Evolutionary conservation across 1,139 yeast genomes (phyloP).

Genomic region (Pichia sp.): DNA sequence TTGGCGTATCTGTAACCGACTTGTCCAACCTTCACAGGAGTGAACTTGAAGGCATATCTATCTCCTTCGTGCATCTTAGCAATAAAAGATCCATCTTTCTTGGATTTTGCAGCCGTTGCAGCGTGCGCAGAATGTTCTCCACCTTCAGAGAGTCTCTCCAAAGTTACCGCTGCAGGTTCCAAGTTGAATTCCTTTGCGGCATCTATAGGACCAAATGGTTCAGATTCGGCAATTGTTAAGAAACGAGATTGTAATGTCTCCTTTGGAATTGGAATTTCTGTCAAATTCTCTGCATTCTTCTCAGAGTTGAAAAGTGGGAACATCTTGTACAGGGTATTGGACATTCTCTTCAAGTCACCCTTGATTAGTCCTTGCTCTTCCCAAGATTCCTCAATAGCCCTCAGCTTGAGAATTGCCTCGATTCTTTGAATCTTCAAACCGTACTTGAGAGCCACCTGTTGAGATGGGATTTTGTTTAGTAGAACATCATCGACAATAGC

Average conservation of each 20-base stretch:
- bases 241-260: constrained; percentile 80
- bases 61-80: constrained; percentile 52
- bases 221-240: constrained; percentile 85
- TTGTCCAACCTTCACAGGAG: constrained; percentile 68
- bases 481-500: constrained; percentile 53
- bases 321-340: constrained; percentile 63
- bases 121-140: constrained; percentile 37
- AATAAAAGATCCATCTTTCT: constrained; percentile 28
- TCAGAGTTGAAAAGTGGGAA: constrained; percentile 61
- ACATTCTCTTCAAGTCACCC: constrained; percentile 48
- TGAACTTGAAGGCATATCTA: constrained; percentile 62
- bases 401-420: constrained; percentile 73
- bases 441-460: constrained; percentile 71
- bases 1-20: constrained; percentile 94
- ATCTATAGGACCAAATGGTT: constrained; percentile 95
- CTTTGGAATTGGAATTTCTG: constrained; percentile 92
- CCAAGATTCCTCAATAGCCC: constrained; percentile 57
- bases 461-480: constrained; percentile 48
- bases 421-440: constrained; percentile 80
- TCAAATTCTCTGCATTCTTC: constrained; percentile 50
- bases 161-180: constrained; percentile 77
- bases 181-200: constrained; percentile 83
- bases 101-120: constrained; percentile 13
- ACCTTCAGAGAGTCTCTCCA: constrained; percentile 56
- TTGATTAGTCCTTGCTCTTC: constrained; percentile 43